Conservation (phyloP, 2,329 filamentous ascomycete species). For the Epichloe hybrida region DNA sequence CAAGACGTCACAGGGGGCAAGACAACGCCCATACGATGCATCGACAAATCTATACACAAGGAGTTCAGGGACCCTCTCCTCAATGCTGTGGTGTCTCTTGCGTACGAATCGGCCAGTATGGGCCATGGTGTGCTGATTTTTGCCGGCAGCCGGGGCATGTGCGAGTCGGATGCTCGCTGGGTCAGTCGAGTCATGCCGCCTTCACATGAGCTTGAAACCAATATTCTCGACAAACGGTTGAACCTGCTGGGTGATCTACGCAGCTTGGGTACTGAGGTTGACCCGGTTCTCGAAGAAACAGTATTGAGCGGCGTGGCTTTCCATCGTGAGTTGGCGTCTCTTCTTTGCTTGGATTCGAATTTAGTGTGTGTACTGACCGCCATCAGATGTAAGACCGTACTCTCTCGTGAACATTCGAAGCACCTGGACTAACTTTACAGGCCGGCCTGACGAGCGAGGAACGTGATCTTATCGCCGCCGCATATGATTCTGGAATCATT, state of each 20-base stretch:
- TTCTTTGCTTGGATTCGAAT: not conserved
- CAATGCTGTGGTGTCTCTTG: slow-evolving; percentile 58
- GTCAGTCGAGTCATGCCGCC: slow-evolving; percentile 54
- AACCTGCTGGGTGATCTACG: slow-evolving; percentile 54
- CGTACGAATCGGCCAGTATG: slow-evolving; percentile 52
- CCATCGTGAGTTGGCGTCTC: slow-evolving; percentile 40
- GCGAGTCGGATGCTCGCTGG: slow-evolving; percentile 53
- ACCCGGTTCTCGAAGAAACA: slow-evolving; percentile 50
- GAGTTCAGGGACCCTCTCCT: slow-evolving; percentile 51
- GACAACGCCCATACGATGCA: slow-evolving; percentile 29
- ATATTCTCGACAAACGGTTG: slow-evolving; percentile 41
- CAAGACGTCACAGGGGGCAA: slow-evolving; percentile 20
- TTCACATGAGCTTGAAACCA: slow-evolving; percentile 28
- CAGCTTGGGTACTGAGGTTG: slow-evolving; percentile 52
- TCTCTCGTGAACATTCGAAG: not conserved
- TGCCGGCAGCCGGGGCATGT: slow-evolving; percentile 53
- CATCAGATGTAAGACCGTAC: slow-evolving; percentile 21
- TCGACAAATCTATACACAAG: slow-evolving; percentile 43
- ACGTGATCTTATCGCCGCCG: slow-evolving; percentile 54
- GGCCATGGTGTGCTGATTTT: slow-evolving; percentile 64
- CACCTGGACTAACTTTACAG: slow-evolving; percentile 21
- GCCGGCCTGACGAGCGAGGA: slow-evolving; percentile 63
- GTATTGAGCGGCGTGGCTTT: slow-evolving; percentile 57
- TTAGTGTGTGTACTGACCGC: not conserved
- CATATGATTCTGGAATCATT: slow-evolving; percentile 54